Percentiles rank a stretch among this genome's conserved stretches.
These are phyloP conservation scores for Plasmopara muralis DNA, from an alignment of 352 stramenopile genomes.

Conservation along the genomic window DNA sequence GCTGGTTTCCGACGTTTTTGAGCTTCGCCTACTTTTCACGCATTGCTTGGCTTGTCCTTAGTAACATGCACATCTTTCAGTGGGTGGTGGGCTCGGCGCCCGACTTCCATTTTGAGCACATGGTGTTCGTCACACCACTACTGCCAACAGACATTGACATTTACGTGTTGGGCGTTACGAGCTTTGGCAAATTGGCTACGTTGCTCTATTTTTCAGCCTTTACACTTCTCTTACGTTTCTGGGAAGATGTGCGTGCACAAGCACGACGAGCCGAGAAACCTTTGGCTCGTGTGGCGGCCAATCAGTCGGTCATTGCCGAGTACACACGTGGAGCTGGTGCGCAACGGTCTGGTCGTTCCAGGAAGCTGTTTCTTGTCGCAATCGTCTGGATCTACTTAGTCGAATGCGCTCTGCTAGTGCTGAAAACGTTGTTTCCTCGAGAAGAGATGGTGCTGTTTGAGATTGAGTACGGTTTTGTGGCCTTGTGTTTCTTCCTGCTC, in stretches of 20 bases:
- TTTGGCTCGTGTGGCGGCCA: conserved; percentile 51
- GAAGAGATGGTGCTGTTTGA: conserved; percentile 58
- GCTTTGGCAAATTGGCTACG: conserved; percentile 67
- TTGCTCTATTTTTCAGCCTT: conserved; percentile 80
- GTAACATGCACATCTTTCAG: conserved; percentile 78
- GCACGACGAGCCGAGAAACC: conserved; percentile 47
- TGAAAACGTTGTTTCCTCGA: conserved; percentile 62
- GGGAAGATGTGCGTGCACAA: conserved; percentile 64
- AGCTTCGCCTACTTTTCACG: conserved; percentile 63
- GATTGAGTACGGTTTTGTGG: conserved; percentile 63
- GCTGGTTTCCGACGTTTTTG: conserved; percentile 78
- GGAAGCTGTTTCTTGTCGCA: conserved; percentile 67
- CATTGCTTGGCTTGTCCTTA: conserved; percentile 69
- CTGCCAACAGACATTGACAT: conserved; percentile 75
- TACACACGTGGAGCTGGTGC: conserved; percentile 48
- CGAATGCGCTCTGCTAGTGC: conserved; percentile 57
- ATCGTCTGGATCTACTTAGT: conserved; percentile 82
- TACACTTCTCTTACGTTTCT: conserved; percentile 74
- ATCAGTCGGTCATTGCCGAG: conserved; percentile 67
- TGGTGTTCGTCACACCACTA: conserved; percentile 61
- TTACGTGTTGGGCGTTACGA: conserved; percentile 73
- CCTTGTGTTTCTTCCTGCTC: conserved; percentile 71
- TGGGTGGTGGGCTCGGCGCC: conserved; percentile 48
- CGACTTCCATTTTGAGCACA: conserved; percentile 59
- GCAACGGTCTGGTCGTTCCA: conserved; percentile 37